phyloP scores from a whole-genome alignment of 352 stramenopile species.

The Globisporangium radiosum region DNA sequence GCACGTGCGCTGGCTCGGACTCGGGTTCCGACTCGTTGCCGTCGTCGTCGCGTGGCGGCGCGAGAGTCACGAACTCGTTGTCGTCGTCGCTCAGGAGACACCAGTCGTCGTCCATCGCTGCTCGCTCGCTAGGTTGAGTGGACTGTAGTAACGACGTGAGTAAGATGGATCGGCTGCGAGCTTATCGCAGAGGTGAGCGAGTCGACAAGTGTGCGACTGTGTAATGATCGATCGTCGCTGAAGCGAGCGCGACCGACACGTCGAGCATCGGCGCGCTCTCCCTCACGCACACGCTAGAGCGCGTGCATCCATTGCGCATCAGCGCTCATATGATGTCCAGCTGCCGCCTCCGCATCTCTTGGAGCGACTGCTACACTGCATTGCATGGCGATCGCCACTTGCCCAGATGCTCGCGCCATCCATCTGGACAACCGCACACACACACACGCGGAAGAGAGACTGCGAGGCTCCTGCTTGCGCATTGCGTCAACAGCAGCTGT shows the following conservation, averaged over 20 bases:
- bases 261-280: background rate
- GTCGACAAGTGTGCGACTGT: background rate
- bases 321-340: background rate
- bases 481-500: background rate
- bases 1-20: slow-evolving; percentile 8
- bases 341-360: slow-evolving; percentile 3
- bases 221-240: background rate
- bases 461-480: too few relatives aligned
- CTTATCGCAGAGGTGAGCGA: background rate
- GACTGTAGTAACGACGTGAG: background rate
- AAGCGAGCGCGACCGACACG: background rate
- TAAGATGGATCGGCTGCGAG: background rate
- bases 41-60: slow-evolving; percentile 7
- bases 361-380: too few relatives aligned
- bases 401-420: too few relatives aligned
- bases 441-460: too few relatives aligned
- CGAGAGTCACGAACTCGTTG: slow-evolving; percentile 1
- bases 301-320: background rate
- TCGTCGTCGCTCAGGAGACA: slow-evolving; percentile 42
- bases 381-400: too few relatives aligned
- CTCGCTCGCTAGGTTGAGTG: background rate
- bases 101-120: slow-evolving; percentile 46
- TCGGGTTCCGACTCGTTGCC: slow-evolving; percentile 19
- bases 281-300: too few relatives aligned
- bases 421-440: too few relatives aligned